These are phyloP conservation scores for Mucor indicus DNA, from an alignment of 371 early-diverging fungal genomes.

Conservation along the genomic window DNA sequence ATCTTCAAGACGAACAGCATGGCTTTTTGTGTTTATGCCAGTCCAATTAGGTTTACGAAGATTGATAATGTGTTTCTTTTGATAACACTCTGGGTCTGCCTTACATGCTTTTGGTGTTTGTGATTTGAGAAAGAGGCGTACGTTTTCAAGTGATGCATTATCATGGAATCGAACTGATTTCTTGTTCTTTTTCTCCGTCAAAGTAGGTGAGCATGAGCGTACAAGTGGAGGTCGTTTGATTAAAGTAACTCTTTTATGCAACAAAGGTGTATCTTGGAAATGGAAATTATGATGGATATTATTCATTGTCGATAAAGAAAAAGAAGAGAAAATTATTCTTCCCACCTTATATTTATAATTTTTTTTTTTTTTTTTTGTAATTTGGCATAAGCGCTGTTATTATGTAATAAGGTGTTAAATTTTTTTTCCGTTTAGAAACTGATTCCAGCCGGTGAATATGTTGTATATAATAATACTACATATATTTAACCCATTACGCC, in stretches of 20 bases:
- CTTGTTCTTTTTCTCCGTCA: constrained; percentile 17
- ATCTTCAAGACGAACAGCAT: constrained; percentile 25
- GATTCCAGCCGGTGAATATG: too few relatives aligned
- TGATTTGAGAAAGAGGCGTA: constrained; percentile 54
- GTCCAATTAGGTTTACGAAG: constrained; percentile 32
- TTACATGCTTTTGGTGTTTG: constrained; percentile 54
- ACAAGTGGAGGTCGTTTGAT: constrained; percentile 19
- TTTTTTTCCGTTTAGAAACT: too few relatives aligned
- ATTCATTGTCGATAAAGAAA: too few relatives aligned
- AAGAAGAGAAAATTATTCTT: too few relatives aligned
- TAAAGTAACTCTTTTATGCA: constrained; percentile 5
- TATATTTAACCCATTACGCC: too few relatives aligned
- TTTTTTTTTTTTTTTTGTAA: too few relatives aligned
- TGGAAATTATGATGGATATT: too few relatives aligned
- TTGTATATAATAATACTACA: too few relatives aligned
- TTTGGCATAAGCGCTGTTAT: too few relatives aligned
- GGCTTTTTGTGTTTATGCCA: background rate
- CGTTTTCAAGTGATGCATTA: constrained; percentile 49
- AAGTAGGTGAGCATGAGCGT: constrained; percentile 10
- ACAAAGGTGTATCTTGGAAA: too few relatives aligned
- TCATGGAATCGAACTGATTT: constrained; percentile 40
- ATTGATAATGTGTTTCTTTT: background rate
- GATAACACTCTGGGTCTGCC: constrained; percentile 30
- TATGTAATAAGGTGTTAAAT: too few relatives aligned
- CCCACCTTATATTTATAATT: too few relatives aligned